Evolutionary conservation across 805 yeast genomes (phyloP).

Genomic region (Ogataea nitratoaversa): DNA sequence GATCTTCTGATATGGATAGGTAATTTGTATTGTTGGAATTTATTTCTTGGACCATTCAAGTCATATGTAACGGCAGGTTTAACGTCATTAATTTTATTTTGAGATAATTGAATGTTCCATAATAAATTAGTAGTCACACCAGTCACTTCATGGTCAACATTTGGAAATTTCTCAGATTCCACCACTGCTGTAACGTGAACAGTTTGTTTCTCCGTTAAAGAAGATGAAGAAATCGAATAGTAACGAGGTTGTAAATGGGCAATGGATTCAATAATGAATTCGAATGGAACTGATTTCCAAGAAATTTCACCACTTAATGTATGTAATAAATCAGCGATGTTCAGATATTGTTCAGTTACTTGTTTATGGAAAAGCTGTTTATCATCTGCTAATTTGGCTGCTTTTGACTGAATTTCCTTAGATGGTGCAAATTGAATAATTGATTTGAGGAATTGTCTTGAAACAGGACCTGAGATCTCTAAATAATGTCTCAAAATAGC

Average conservation of each 20-base stretch:
- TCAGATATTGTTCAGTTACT: conserved; percentile 57
- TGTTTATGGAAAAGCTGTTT: conserved; percentile 63
- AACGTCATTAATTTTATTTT: conserved; percentile 41
- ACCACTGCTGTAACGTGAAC: conserved; percentile 91
- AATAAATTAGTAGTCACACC: conserved; percentile 93
- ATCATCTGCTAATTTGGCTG: conserved; percentile 55
- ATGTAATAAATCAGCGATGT: conserved; percentile 72
- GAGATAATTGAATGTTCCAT: conserved; percentile 60
- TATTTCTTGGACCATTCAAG: conserved; percentile 77
- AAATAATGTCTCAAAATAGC: conserved; percentile 80
- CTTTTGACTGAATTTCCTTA: conserved; percentile 46
- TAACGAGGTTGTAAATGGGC: conserved; percentile 89
- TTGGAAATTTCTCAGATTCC: conserved; percentile 49
- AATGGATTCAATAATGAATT: conserved; percentile 75
- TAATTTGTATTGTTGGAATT: conserved; percentile 50
- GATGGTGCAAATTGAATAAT: conserved; percentile 81
- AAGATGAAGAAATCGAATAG: conserved; percentile 92
- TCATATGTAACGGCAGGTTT: conserved; percentile 57
- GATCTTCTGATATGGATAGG: conserved; percentile 95
- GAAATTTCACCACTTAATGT: conserved; percentile 54
- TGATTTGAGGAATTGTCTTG: conserved; percentile 76
- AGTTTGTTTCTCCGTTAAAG: conserved; percentile 66
- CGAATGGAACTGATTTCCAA: conserved; percentile 82
- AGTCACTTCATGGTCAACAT: conserved; percentile 41
- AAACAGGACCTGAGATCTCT: conserved; percentile 89